phyloP scores from a whole-genome alignment of 768 basidiomycete species.

The Hericium coralloides region DNA sequence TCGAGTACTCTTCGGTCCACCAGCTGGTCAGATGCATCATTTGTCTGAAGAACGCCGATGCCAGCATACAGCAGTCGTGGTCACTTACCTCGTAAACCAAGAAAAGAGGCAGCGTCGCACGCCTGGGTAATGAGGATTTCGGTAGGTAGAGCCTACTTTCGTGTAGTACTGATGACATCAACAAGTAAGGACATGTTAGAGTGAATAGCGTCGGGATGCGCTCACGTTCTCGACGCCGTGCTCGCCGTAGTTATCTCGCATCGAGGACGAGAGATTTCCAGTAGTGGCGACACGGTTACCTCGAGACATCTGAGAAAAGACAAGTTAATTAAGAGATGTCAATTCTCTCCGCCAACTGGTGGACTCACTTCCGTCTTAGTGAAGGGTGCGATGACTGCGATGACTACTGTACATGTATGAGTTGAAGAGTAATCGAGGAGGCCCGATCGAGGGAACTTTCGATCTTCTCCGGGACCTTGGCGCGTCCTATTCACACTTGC shows the following conservation, averaged over 20 bases:
- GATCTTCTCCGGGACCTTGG: no score
- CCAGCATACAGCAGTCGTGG: not conserved
- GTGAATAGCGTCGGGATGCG: not conserved
- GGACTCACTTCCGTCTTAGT: no score
- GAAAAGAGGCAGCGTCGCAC: constrained; percentile 44
- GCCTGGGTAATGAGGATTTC: constrained; percentile 67
- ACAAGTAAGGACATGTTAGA: not conserved
- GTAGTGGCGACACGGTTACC: constrained; percentile 16
- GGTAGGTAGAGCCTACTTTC: constrained; percentile 58
- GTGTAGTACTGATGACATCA: constrained; percentile 40
- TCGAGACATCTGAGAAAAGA: constrained; percentile 13
- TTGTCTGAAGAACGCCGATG: not conserved
- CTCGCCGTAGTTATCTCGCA: constrained; percentile 40
- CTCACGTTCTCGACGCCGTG: constrained; percentile 54
- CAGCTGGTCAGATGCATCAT: constrained; percentile 16
- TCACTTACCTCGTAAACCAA: constrained; percentile 41
- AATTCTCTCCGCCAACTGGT: no score
- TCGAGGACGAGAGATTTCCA: constrained; percentile 29
- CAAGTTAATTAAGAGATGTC: no score
- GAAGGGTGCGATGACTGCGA: no score
- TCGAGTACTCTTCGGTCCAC: constrained; percentile 28
- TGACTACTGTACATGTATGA: no score
- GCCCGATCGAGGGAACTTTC: no score
- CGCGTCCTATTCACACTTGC: no score
- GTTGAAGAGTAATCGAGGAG: no score